Conservation (phyloP, 2,329 filamentous ascomycete genomes). For the Myrmaecium sp. region DNA sequence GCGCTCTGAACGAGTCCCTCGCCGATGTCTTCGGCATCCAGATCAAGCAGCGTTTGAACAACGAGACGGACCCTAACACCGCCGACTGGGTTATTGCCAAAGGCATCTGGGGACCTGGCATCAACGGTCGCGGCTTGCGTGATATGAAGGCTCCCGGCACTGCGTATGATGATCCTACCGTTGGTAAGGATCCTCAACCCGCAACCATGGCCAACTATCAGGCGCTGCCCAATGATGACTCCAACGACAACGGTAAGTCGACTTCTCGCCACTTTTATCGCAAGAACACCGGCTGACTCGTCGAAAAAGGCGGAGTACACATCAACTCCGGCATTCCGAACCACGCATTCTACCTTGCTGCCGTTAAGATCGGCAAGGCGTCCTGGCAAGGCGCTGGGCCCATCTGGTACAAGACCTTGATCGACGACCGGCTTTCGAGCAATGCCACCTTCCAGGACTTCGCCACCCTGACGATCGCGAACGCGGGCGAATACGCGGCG, state of each 20-base stretch:
- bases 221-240: background rate
- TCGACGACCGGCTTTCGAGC: conserved; percentile 1
- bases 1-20: conserved; percentile 40
- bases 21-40: conserved; percentile 42
- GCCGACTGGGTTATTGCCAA: conserved; percentile 41
- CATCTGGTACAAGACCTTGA: conserved; percentile 8
- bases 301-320: conserved; percentile 38
- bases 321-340: conserved; percentile 42
- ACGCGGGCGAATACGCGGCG: too few relatives aligned
- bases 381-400: conserved; percentile 19
- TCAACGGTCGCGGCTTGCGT: conserved; percentile 35
- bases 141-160: conserved; percentile 38
- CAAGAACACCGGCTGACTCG: conserved; percentile 26
- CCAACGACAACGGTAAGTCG: background rate
- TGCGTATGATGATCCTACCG: conserved; percentile 35
- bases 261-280: background rate
- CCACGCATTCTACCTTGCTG: conserved; percentile 36
- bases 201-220: conserved; percentile 1
- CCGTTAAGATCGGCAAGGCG: conserved; percentile 33
- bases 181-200: conserved; percentile 38
- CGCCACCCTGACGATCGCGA: conserved; percentile 1
- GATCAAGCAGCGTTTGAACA: conserved; percentile 34
- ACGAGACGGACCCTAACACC: conserved; percentile 17
- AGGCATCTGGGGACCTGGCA: conserved; percentile 32
- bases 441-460: conserved; percentile 1